Base-by-base conservation (phyloP, 164 flowering plant genomes). In the Tetrastigma voinierianum region DNA sequence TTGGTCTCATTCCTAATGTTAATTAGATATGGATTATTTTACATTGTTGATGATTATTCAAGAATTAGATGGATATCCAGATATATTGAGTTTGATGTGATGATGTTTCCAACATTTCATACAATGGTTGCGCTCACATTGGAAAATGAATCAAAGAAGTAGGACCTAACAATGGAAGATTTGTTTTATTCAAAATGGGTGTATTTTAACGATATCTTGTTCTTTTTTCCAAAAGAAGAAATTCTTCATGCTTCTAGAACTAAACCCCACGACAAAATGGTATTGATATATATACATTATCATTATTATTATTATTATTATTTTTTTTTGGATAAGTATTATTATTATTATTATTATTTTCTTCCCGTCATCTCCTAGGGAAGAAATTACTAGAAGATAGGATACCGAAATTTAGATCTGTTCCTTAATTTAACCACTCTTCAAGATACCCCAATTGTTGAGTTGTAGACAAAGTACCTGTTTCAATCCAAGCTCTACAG, bases 1-100 rank as follows among this genome's bases (percentile, higher is more conserved):
- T 57, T 21, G 60, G 40, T 25, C 40, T 4, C n/a, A 21, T 57
- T 23, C 60, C 60, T 57, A n/a, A 57, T 57, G 16, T 57, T 25
- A 21, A 23, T 57, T 2, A 6, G 13, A 8, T 1, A n/a, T 23
- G 23, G 60, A 40, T 57, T 57, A 0, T 57, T 25, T 57, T n/a
- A n/a, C 25, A 10, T 40, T 25, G 10, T 57, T 25, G 9, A 20
- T n/a, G 61, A 58, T n/a, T 58, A 25, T 58, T 24, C 4, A 58
- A 45, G n/a, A 58, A 58, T 24, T 8, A 11, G 17, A 24, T 23
- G 61, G 61, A 23, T 15, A 24, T 4, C 32, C 17, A 9, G 25
- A 6, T n/a, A 58, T 25, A 58, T n/a, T 15, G 32, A 58, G 16
- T 58, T 45, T 15, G 16, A 58, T 25, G 61, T 43, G 43, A 24